Percentiles rank a stretch among this genome's conserved stretches.
phyloP scores from a whole-genome alignment of 2,329 filamentous ascomycete species.

The Aspergillus caelatus region DNA sequence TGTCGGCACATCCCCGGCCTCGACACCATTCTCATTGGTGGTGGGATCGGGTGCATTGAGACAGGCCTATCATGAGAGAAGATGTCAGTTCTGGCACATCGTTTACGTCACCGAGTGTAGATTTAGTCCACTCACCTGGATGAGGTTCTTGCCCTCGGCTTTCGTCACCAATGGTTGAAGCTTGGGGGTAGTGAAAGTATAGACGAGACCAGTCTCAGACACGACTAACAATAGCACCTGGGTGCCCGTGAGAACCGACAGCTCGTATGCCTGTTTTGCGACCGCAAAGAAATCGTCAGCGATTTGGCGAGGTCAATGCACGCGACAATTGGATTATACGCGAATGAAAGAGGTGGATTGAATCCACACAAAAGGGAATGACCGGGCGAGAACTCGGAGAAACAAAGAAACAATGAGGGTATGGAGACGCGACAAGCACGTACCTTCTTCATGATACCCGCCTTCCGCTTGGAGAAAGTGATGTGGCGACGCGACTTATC shows the following conservation, averaged over 20 bases:
- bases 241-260: constrained; percentile 95
- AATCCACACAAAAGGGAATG: not conserved
- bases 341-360: not conserved
- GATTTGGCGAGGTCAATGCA: constrained; percentile 1
- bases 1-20: constrained; percentile 70
- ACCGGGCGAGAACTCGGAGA: constrained; percentile 1
- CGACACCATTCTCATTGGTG: constrained; percentile 79
- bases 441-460: constrained; percentile 99
- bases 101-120: not conserved
- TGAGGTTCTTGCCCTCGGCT: constrained; percentile 97
- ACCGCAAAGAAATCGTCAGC: constrained; percentile 22
- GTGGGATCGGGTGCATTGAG: constrained; percentile 92
- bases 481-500: constrained; percentile 99
- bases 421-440: constrained; percentile 36
- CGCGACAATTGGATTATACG: constrained; percentile 6
- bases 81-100: constrained; percentile 1
- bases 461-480: constrained; percentile 99
- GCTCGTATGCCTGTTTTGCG: constrained; percentile 78
- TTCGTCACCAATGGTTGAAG: constrained; percentile 97
- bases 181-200: constrained; percentile 98
- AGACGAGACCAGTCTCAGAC: constrained; percentile 94
- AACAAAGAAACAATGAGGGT: constrained; percentile 7
- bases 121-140: constrained; percentile 72
- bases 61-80: constrained; percentile 71
- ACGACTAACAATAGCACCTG: constrained; percentile 96